Evolutionary conservation across 2,329 filamentous ascomycete species (phyloP), one percentile per base, ranked within the genome.

Genomic region (Hypoxylon sp.): DNA sequence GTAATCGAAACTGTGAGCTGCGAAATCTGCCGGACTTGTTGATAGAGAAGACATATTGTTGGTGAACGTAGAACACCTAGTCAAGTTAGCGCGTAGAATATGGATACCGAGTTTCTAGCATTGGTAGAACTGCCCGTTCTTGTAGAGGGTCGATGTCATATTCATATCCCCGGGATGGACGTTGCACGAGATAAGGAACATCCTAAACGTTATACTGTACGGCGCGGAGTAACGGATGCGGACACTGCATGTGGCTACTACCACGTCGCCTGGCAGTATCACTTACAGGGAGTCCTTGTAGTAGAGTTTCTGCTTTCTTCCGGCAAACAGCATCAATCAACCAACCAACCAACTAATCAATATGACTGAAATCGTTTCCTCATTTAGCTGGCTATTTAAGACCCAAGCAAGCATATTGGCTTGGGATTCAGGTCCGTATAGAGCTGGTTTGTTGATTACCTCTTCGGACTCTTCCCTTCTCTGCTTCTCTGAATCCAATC

Each of bases 1-100:
- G 43, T 72, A 69, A 43, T 69, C 65, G 34, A 65, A 65, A 41
- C 61, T 39, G 12, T 29, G 27, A 32, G 34, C n/a, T 6, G 29
- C 34, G 29, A 70, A 68, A 2, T 62, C 60, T 3, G 5, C 30
- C 3, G 34, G 29, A n/a, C 23, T 56, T 6, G 52, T 53, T 34
- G 37, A 46, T 6, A 41, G 14, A 2, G 30, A 5, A 12, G 53
- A n/a, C 53, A 56, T 56, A 6, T 27, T 9, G 0, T 2, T 2
- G 2, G 37, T 1, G 5, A 11, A 27, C 19, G 8, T 5, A 19
- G 21, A 11, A 9, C 14, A n/a, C n/a, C n/a, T 16, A 5, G 6
- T n/a, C 14, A 14, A 2, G 3, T 7, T 2, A 7, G 9, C 14
- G 5, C 2, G 23, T 11, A 12, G 12, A 14, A 11, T 25, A 19